Evolutionary conservation across 345 rosid genomes (phyloP), one percentile per base, ranked within the genome.

Genomic region (Sonneratia alba): DNA sequence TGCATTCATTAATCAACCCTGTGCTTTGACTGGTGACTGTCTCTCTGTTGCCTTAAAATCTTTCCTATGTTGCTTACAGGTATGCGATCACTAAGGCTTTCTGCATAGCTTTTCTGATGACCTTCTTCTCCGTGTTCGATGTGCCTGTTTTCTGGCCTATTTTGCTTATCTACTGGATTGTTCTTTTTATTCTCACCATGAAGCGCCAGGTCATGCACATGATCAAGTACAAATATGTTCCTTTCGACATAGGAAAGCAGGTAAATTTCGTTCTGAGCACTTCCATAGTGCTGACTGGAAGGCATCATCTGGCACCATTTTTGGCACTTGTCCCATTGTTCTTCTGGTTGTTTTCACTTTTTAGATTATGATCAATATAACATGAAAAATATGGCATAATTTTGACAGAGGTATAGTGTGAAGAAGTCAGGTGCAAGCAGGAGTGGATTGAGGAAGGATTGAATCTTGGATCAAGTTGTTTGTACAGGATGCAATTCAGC

Each of bases 101-200:
- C 72, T 74, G 82, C 34, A 86, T 88, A n/a, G 94, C 97, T 16
- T 87, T 87, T 73, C 66, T 81, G 12, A 80, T 91, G 89, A 88
- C 94, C 18, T 88, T 88, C 75, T 74, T 91, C 78, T 83, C 92
- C 18, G 75, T 87, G 64, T 83, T 91, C 72, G 94, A 91, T 59
- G 97, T 91, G 15, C 97, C 97, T 78, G 88, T 91, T 74, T 91
- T 91, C 78, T 91, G 97, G 97, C 94, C 97, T 0, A 91, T 87
- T 76, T 76, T 91, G 72, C 75, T 89, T 16, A 85, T 83, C 76
- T 88, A 89, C 81, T 91, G 94, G 94, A 70, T 91, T 62, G 85
- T 87, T 76, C 87, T 91, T 34, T 87, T 81, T 79, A 79, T 85
- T 57, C 89, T 91, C n/a, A 86, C 92, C 18, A 87, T 83, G 91